Conservation (phyloP, 2,329 filamentous ascomycete genomes). For the Talaromyces sp. region DNA sequence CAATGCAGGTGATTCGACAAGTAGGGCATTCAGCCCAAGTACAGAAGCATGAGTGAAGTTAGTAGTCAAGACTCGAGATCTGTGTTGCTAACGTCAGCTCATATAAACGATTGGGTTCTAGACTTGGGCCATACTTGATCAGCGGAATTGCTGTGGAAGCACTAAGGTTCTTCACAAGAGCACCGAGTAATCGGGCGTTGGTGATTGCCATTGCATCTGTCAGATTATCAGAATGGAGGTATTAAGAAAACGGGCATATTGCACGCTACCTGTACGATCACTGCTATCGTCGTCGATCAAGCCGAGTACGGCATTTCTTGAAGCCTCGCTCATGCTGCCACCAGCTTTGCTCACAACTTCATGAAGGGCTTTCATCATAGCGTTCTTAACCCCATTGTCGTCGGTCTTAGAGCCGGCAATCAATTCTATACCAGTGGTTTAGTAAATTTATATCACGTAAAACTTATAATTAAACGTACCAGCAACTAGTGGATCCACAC, state of each 20-base stretch:
- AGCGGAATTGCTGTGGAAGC: constrained; percentile 59
- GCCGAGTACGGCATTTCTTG: constrained; percentile 75
- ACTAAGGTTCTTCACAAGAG: constrained; percentile 80
- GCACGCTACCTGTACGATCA: constrained; percentile 46
- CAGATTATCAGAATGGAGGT: too few species aligned
- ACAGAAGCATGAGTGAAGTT: constrained; percentile 74
- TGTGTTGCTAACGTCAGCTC: constrained; percentile 32
- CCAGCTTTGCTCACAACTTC: constrained; percentile 96
- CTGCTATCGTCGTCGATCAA: constrained; percentile 83
- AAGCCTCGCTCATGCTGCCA: constrained; percentile 87
- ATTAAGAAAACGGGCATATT: too few species aligned
- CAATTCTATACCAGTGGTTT: constrained; percentile 55
- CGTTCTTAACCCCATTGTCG: constrained; percentile 80
- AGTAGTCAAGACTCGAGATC: constrained; percentile 71
- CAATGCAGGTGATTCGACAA: constrained; percentile 70
- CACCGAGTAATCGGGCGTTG: constrained; percentile 82
- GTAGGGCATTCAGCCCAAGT: constrained; percentile 79
- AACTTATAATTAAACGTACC: constrained; percentile 24
- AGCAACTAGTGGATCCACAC: constrained; percentile 87
- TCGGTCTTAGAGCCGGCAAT: constrained; percentile 92
- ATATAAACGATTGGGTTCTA: background rate
- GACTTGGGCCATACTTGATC: constrained; percentile 45
- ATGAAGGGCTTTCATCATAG: constrained; percentile 95
- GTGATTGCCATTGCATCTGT: constrained; percentile 72
- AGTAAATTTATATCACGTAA: constrained; percentile 4